Evolutionary conservation across 176 grass and related monocot species (phyloP).

Genomic region (Carex parvula): DNA sequence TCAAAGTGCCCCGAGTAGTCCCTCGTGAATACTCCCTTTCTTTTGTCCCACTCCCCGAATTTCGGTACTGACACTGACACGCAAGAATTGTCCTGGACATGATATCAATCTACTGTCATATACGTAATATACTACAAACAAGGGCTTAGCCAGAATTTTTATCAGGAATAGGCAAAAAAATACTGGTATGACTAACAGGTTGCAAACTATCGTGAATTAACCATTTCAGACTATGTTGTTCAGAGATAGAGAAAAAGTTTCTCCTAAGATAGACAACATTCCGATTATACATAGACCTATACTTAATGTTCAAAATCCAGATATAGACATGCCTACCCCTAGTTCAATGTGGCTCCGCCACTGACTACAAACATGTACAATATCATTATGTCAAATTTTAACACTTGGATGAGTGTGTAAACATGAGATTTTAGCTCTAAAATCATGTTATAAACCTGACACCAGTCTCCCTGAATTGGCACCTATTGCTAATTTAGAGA

Average conservation of each 20-base stretch:
- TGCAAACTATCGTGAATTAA: too few relatives aligned
- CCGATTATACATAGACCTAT: too few relatives aligned
- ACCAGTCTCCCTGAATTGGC: background rate
- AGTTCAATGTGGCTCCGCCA: too few relatives aligned
- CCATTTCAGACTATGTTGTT: too few relatives aligned
- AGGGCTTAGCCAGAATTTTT: too few relatives aligned
- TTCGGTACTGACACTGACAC: conserved; percentile 54
- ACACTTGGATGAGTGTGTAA: too few relatives aligned
- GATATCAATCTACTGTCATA: background rate
- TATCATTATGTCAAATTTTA: background rate
- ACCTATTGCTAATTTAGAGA: background rate
- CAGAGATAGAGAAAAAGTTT: too few relatives aligned
- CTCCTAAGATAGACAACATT: too few relatives aligned
- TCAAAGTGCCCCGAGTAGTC: conserved; percentile 78
- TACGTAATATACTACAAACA: background rate
- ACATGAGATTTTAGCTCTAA: background rate
- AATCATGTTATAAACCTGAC: background rate
- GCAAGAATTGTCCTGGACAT: conserved; percentile 11
- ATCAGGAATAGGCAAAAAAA: too few relatives aligned
- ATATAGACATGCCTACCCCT: too few relatives aligned
- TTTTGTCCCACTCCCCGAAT: conserved; percentile 68
- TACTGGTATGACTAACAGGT: too few relatives aligned
- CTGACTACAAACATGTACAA: background rate
- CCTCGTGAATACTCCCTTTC: conserved; percentile 31
- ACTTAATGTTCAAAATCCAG: too few relatives aligned